Conservation (phyloP, 2,329 filamentous ascomycete species). For the Biscogniauxia mediterranea region DNA sequence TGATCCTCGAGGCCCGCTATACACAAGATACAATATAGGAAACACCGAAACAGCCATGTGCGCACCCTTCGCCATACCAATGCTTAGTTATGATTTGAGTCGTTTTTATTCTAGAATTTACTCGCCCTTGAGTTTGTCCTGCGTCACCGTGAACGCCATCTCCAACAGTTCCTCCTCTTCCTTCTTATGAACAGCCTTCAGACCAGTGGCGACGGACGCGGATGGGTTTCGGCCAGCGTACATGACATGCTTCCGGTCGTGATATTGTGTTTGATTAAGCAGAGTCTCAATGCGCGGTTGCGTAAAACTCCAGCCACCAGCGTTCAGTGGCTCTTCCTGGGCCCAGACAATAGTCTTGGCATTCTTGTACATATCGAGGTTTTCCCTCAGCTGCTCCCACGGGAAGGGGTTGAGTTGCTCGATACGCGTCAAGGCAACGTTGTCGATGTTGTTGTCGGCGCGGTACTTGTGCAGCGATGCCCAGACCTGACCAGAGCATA, state of each 20-base stretch:
- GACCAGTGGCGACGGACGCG: constrained; percentile 88
- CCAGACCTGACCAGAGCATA: constrained; percentile 95
- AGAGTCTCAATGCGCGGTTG: constrained; percentile 97
- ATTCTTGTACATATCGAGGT: constrained; percentile 95
- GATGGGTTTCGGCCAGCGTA: constrained; percentile 94
- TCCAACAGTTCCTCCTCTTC: constrained; percentile 85
- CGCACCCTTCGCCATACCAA: constrained; percentile 17
- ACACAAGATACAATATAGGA: constrained; percentile 33
- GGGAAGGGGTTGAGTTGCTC: constrained; percentile 99
- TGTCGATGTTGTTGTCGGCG: constrained; percentile 78
- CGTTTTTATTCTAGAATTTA: constrained; percentile 33
- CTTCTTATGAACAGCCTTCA: constrained; percentile 84
- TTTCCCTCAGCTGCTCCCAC: constrained; percentile 94
- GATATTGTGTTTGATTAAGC: constrained; percentile 87
- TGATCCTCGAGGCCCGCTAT: constrained; percentile 30
- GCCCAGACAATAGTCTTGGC: constrained; percentile 96
- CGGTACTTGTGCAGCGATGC: constrained; percentile 88
- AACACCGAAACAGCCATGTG: constrained; percentile 18
- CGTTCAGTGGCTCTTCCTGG: constrained; percentile 97
- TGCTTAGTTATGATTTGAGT: constrained; percentile 10
- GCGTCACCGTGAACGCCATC: constrained; percentile 61
- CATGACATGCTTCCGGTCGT: constrained; percentile 93
- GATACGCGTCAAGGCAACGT: constrained; percentile 90
- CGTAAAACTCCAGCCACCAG: constrained; percentile 94
- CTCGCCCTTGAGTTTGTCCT: constrained; percentile 69